Evolutionary conservation across 345 rosid species (phyloP), one percentile per base, ranked within the genome.

Genomic region (Euphorbia peplus): DNA sequence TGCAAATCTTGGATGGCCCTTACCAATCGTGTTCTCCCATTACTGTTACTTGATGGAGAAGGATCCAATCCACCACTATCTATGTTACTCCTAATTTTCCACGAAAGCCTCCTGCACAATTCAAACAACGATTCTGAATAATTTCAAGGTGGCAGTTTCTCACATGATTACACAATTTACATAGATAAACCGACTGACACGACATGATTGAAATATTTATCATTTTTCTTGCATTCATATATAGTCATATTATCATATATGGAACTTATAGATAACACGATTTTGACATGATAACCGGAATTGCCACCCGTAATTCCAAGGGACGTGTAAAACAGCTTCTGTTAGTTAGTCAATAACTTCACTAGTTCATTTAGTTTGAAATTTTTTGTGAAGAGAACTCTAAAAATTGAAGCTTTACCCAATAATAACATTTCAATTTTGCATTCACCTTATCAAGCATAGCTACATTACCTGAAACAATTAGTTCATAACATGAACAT

Each of bases 1-100:
- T 80, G 88, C 64, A 93, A 66, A 73, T 73, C 77, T 67, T 68
- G 90, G 62, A 93, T 73, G 32, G 85, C 84, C 80, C 80, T 84
- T 52, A 89, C 67, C 70, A 90, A 73, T 58, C 98, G 73, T 6
- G 96, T 87, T 24, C 90, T 70, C 47, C 86, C 83, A 63, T 72
- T 65, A 35, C 63, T 74, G 68, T 78, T 52, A 50, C 78, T 78
- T 11, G 82, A 56, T 8, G 98, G 66, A 67, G 90, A 74, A 70
- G 93, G 87, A 78, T 87, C 90, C 53, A 84, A 71, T 75, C 81
- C 78, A 66, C 79, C 63, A 47, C 80, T 81, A 82, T 83, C 81
- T 24, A 71, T 73, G 39, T 70, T 80, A 75, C 96, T 88, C 74
- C 56, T 79, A 66, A 86, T 69, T 62, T 78, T 56, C 92, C 91